Base-by-base conservation (phyloP, 129 eudicot genomes). In the Tagetes patula region DNA sequence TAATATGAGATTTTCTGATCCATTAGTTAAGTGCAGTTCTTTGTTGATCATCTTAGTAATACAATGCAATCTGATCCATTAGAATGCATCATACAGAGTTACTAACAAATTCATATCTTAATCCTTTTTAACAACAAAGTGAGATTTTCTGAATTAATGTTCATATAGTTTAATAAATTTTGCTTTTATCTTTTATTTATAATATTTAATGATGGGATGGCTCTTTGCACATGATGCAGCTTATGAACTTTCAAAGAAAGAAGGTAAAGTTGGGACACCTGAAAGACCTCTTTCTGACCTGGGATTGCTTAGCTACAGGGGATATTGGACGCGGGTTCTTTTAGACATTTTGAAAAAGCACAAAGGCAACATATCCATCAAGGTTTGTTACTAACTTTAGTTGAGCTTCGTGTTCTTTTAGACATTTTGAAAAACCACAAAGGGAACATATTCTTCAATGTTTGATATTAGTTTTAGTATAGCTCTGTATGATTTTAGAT, bases 241-340 rank as follows among this genome's bases (percentile, higher is more conserved):
- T 2, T 94, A 90, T 83, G 98, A 94, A 53, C 97, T 94, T 46
- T 94, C 98, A 13, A 94, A 94, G 88, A 94, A 90, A 78, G 98
- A 94, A 80, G 82, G 87, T 67, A 94, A 94, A 88, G 98, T 94
- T 79, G 98, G 97, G 39, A 94, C 98, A 31, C 98, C 97, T 37
- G 98, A 94, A 84, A 82, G 97, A 34, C 98, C 98, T 41, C 97
- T 94, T 71, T 94, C 98, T 68, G 98, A 94, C 78, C 70, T 94
- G 68, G 98, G 98, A 54, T 85, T 94, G 42, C 72, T 88, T 77
- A 94, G 98, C 88, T 94, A 90, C 84, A 79, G 98, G 67, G 98
- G 98, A 61, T 94, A 94, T 80, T 94, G 98, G 98, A 94, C 96
- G 30, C 84, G 96, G 20, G 97, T 94, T 74, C 98, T 94, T 70